phyloP scores from a whole-genome alignment of 495 filamentous ascomycete species.

The Penicillium bialowiezense region DNA sequence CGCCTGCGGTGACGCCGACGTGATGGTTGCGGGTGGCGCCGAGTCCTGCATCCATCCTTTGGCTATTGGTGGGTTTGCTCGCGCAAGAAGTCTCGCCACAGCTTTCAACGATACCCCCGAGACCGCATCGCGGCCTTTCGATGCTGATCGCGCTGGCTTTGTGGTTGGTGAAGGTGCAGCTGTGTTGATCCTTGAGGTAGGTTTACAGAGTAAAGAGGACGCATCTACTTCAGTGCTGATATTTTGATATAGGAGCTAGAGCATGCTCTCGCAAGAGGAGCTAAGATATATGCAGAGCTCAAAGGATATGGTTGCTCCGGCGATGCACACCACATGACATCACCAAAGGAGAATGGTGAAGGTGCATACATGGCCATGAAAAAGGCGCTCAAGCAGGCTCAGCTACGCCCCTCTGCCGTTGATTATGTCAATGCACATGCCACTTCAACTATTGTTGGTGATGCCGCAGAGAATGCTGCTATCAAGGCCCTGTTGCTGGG shows the following conservation, averaged over 20 bases:
- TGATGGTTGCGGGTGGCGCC: constrained; percentile 91
- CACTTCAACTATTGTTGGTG: constrained; percentile 80
- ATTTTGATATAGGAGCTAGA: constrained; percentile 62
- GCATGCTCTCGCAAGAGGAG: constrained; percentile 77
- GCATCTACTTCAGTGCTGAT: not conserved
- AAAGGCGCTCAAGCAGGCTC: constrained; percentile 71
- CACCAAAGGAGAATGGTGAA: constrained; percentile 74
- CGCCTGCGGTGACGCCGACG: constrained; percentile 81
- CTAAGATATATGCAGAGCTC: constrained; percentile 84
- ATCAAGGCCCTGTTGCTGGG: constrained; percentile 78
- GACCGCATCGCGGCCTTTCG: constrained; percentile 81
- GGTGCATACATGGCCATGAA: constrained; percentile 86
- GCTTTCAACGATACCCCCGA: constrained; percentile 72
- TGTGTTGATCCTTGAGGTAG: constrained; percentile 76
- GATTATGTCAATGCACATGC: constrained; percentile 97
- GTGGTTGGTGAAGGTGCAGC: constrained; percentile 93
- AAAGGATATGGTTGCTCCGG: constrained; percentile 83
- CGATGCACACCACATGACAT: constrained; percentile 91
- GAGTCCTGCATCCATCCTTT: constrained; percentile 97
- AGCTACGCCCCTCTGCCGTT: constrained; percentile 62
- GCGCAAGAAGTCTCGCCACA: constrained; percentile 81
- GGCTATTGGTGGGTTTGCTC: constrained; percentile 85
- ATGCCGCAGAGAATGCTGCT: constrained; percentile 82
- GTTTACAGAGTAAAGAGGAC: not conserved
- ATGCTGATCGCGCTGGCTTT: constrained; percentile 77